Conservation (phyloP, 2,329 filamentous ascomycete species). For the Arthrinium phaeospermum region DNA sequence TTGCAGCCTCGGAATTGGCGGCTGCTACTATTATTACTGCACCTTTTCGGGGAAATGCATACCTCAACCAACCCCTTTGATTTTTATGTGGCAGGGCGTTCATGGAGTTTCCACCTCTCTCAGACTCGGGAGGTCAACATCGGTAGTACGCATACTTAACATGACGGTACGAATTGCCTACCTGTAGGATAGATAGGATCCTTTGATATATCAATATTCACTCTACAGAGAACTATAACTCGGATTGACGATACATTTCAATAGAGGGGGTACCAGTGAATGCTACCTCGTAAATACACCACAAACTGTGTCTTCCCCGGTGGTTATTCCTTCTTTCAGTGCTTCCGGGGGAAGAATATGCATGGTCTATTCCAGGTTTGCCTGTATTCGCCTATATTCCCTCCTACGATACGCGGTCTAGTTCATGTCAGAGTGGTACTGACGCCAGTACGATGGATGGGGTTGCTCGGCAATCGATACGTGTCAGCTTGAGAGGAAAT, state of each 20-base stretch:
- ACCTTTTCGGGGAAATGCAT: neutral
- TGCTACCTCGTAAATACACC: neutral
- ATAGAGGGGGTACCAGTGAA: neutral
- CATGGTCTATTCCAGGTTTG: no score
- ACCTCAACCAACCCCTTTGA: neutral
- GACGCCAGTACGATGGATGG: neutral
- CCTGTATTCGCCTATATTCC: no score
- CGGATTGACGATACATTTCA: neutral
- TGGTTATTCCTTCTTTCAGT: no score
- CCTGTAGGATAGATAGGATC: neutral
- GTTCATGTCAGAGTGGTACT: no score
- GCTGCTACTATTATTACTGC: neutral
- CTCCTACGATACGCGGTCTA: no score
- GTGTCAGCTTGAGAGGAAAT: neutral
- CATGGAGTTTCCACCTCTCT: neutral
- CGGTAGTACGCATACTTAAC: neutral
- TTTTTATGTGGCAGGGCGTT: constrained; percentile 18
- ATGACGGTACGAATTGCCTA: neutral
- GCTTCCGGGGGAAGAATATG: no score
- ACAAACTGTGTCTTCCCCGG: neutral
- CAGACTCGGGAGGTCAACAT: neutral
- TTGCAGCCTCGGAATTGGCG: neutral
- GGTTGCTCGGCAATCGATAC: neutral
- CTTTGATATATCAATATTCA: neutral
- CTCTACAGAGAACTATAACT: neutral